Evolutionary conservation across 2,329 filamentous ascomycete species (phyloP).

Genomic region (Fusarium anthophilum): DNA sequence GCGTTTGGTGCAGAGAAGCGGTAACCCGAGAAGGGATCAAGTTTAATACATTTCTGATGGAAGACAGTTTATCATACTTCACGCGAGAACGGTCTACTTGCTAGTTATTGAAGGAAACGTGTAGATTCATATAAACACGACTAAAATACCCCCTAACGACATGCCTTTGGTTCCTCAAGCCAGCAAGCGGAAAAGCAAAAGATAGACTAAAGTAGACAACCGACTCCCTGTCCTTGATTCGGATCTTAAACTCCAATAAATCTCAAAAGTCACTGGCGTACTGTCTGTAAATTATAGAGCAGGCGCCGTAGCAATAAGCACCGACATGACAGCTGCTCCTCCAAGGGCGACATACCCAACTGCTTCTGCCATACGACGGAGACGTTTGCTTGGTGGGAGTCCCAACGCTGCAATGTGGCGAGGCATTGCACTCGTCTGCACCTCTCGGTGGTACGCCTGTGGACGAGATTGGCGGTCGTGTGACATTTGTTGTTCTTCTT

Average conservation of each 20-base stretch:
- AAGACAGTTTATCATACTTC: conserved; percentile 1
- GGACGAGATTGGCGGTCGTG: background rate
- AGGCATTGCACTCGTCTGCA: background rate
- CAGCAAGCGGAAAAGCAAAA: conserved; percentile 1
- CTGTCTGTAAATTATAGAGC: conserved; percentile 23
- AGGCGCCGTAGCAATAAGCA: conserved; percentile 52
- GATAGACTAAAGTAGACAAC: background rate
- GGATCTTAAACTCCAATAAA: conserved; percentile 33
- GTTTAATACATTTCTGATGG: conserved; percentile 22
- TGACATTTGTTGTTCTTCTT: conserved; percentile 11
- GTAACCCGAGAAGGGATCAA: background rate
- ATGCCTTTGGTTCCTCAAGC: background rate
- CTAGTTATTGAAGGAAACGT: background rate
- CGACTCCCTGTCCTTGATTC: background rate
- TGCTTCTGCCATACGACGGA: conserved; percentile 49
- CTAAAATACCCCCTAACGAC: background rate
- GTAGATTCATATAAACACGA: background rate
- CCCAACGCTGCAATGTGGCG: background rate
- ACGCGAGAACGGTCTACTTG: background rate
- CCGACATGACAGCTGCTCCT: conserved; percentile 52
- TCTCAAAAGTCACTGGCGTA: background rate
- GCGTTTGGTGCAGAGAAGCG: conserved; percentile 38
- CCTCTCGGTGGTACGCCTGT: background rate
- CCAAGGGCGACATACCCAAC: conserved; percentile 51
- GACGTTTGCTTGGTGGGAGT: conserved; percentile 43